Evolutionary conservation across 1,284 basidiomycete genomes (phyloP), one percentile per base, ranked within the genome.

Genomic region (Coniophora puteana): DNA sequence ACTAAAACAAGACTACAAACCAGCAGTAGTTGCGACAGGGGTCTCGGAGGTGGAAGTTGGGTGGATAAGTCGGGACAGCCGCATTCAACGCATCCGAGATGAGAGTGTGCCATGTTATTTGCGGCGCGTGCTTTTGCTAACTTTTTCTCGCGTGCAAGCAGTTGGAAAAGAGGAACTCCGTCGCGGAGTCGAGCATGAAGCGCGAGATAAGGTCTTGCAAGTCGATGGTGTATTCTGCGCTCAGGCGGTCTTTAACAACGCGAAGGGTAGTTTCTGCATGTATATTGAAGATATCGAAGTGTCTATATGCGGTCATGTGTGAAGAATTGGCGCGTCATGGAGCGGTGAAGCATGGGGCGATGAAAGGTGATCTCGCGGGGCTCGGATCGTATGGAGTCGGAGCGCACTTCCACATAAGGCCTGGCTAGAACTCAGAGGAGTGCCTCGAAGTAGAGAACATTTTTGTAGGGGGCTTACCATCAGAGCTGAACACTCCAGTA

Each of bases 271-370:
- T 43, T 11, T 61, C 51, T 1, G 58, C 54, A 44, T 66, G 58
- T 16, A 47, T 41, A 24, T 69, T 68, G 48, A 71, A 72, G 14
- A 66, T 60, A 17, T 73, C 66, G 34, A 72, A 71, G 40, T 74
- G 64, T 26, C 58, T 63, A 38, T n/a, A 72, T 68, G 8, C 68
- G 59, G 24, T 74, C 70, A 16, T 61, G 58, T 45, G 58, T 66
- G 51, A 74, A 74, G 54, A 72, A 70, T 0, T 70, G 71, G 5
- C 70, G 61, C 0, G 69, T 64, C 57, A 74, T 69, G 3, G 61
- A 53, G n/a, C 71, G 63, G 47, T 74, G 72, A 51, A 69, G 69
- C 43, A 67, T 68, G 29, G 7, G 3, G n/a, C n/a, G n/a, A 40
- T n/a, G 26, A 37, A 20, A 22, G 11, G 13, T 3, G 13, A n/a